Evolutionary conservation across 2,329 filamentous ascomycete species (phyloP).

Genomic region (Botrytis medusae): DNA sequence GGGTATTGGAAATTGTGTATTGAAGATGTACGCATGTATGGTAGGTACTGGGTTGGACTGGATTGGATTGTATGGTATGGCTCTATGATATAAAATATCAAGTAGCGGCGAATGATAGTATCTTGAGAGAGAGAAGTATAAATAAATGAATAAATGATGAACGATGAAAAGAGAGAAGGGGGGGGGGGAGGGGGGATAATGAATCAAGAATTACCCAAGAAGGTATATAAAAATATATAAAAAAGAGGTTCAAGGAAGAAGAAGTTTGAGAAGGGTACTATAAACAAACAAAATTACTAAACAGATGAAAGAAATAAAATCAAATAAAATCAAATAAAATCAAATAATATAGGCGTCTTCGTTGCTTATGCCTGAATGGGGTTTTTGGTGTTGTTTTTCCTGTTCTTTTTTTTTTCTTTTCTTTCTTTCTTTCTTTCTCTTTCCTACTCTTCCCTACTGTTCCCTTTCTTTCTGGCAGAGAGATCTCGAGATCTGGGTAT

Average conservation of each 20-base stretch:
- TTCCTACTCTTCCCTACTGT: background rate
- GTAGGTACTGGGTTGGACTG: background rate
- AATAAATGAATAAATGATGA: background rate
- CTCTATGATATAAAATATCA: background rate
- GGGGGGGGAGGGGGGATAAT: background rate
- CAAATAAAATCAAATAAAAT: constrained; percentile 14
- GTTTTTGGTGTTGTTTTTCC: background rate
- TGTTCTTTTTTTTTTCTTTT: background rate
- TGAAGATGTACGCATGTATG: background rate
- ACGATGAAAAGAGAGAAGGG: background rate
- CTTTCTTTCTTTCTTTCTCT: too few species aligned
- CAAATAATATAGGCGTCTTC: constrained; percentile 29
- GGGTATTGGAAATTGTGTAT: background rate
- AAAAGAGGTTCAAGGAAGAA: background rate
- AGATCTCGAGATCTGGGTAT: background rate
- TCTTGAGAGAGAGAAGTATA: background rate
- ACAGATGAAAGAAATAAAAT: constrained; percentile 8
- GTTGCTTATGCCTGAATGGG: constrained; percentile 24
- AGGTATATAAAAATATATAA: constrained; percentile 1
- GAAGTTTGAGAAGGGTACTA: background rate
- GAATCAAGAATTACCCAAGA: constrained; percentile 7
- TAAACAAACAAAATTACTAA: background rate
- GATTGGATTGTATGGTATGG: background rate
- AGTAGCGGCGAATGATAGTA: background rate
- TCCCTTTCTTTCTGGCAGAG: background rate